phyloP scores from a whole-genome alignment of 139 green algal genomes.

The Coelastrella sp. region DNA sequence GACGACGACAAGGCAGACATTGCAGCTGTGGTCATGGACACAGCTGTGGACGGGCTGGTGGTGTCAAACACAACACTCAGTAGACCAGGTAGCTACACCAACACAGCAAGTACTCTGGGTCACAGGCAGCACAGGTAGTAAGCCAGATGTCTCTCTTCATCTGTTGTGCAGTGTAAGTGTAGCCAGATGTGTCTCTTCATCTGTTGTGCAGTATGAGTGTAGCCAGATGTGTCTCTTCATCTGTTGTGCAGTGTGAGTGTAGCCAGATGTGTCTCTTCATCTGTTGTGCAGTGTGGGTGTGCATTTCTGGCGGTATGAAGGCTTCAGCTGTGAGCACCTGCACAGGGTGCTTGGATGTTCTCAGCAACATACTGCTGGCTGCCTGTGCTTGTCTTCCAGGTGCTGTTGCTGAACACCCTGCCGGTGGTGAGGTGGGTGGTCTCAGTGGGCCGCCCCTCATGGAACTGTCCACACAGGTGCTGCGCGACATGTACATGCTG shows the following conservation, averaged over 20 bases:
- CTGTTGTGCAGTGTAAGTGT: too few relatives aligned
- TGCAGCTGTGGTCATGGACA: conserved; percentile 76
- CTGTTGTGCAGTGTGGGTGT: too few relatives aligned
- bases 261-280: too few relatives aligned
- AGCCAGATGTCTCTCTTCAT: too few relatives aligned
- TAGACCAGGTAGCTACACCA: conserved; percentile 69
- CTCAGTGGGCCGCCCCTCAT: conserved; percentile 91
- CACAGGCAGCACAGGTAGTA: neutral
- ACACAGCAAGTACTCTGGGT: neutral
- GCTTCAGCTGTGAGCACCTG: neutral
- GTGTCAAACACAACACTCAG: conserved; percentile 95
- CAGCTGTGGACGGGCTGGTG: conserved; percentile 89
- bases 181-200: too few relatives aligned
- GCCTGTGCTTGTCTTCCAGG: neutral
- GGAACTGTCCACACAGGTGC: conserved; percentile 78
- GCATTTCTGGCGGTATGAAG: neutral
- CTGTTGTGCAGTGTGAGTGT: too few relatives aligned
- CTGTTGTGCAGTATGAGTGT: too few relatives aligned
- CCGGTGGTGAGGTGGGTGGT: conserved; percentile 82
- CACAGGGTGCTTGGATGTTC: too few relatives aligned
- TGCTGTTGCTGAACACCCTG: conserved; percentile 60
- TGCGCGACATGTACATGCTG: conserved; percentile 92
- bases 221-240: too few relatives aligned
- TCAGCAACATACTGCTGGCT: neutral
- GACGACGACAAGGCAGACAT: conserved; percentile 89